Conservation (phyloP, 2,329 filamentous ascomycete species). For the Mycogone perniciosa region DNA sequence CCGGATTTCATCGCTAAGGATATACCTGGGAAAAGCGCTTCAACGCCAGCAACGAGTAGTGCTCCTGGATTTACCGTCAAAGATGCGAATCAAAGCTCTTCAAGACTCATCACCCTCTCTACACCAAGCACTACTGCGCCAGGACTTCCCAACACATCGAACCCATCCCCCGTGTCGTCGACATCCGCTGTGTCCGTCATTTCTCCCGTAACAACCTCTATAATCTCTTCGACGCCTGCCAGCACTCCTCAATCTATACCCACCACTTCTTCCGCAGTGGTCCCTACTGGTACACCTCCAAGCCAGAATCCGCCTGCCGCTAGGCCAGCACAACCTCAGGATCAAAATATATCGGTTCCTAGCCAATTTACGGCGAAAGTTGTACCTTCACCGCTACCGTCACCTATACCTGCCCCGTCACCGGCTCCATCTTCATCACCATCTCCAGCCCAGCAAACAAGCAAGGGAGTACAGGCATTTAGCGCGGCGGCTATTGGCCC, state of each 20-base stretch:
- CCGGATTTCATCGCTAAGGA: neutral
- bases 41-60: neutral
- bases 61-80: neutral
- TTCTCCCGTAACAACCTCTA: slow-evolving; percentile 1
- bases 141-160: neutral
- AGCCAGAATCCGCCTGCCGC: neutral
- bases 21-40: neutral
- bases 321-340: neutral
- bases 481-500: neutral
- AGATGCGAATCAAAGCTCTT: neutral
- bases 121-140: neutral
- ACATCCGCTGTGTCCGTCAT: neutral
- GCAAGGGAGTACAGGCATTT: neutral
- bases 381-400: neutral
- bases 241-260: neutral
- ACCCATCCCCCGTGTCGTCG: neutral
- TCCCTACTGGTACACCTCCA: neutral
- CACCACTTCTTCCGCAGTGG: neutral
- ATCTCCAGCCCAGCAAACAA: neutral
- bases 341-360: neutral
- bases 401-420: neutral
- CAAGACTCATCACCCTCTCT: neutral
- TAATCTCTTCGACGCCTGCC: neutral
- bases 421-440: neutral
- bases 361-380: neutral